Evolutionary conservation across 2,329 filamentous ascomycete species (phyloP).

Genomic region (Verticillium tricorpus): DNA sequence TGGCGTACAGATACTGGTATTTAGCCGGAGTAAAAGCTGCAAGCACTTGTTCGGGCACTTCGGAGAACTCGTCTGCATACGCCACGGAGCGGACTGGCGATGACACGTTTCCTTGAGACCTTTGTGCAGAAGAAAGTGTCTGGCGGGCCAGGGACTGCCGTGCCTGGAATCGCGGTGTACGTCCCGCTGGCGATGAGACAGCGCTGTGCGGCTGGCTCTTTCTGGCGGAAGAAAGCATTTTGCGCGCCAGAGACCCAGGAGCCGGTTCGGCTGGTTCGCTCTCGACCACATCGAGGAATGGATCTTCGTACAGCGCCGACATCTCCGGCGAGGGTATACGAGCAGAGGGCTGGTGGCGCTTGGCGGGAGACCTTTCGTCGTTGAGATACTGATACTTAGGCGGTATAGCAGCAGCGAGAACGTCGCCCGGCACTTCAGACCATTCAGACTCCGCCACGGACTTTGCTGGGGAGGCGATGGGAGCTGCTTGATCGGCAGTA

Average conservation of each 20-base stretch:
- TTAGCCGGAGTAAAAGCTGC: neutral
- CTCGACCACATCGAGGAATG: neutral
- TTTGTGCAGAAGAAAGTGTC: neutral
- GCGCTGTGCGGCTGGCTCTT: neutral
- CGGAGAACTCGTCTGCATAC: constrained; percentile 54
- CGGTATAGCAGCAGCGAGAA: constrained; percentile 46
- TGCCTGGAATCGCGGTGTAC: neutral
- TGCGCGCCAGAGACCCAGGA: neutral
- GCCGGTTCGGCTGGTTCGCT: neutral
- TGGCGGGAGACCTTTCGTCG: neutral
- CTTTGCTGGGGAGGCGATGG: neutral
- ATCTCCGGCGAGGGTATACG: neutral
- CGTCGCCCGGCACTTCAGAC: constrained; percentile 48
- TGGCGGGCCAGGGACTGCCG: neutral
- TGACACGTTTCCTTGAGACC: neutral
- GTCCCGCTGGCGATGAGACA: neutral
- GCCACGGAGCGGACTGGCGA: constrained; percentile 15
- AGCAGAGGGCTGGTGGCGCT: neutral
- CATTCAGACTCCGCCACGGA: neutral
- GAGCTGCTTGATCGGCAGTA: neutral
- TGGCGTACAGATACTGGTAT: neutral
- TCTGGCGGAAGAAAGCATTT: neutral
- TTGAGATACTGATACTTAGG: neutral
- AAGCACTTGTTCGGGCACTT: constrained; percentile 35
- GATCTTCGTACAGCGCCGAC: neutral